phyloP scores from a whole-genome alignment of 2,329 filamentous ascomycete species.

The Bisporella sp. region DNA sequence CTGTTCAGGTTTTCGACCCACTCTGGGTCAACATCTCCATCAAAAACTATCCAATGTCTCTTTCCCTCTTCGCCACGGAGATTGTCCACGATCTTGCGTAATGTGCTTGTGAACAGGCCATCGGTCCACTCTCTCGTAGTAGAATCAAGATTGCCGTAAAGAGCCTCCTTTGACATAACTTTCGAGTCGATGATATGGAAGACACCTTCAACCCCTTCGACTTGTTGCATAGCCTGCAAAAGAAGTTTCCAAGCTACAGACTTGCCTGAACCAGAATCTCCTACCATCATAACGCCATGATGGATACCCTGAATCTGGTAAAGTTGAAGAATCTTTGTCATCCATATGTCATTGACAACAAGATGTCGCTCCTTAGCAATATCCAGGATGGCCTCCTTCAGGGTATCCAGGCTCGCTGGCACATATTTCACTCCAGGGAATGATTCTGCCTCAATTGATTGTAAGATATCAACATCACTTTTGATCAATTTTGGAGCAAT shows the following conservation, averaged over 20 bases:
- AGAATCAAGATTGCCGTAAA: conserved; percentile 92
- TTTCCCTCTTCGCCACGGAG: conserved; percentile 94
- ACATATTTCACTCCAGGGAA: conserved; percentile 94
- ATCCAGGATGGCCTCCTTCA: conserved; percentile 74
- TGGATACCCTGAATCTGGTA: conserved; percentile 98
- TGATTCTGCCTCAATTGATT: conserved; percentile 70
- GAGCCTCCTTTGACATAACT: conserved; percentile 98
- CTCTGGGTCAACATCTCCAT: conserved; percentile 97
- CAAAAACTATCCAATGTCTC: conserved; percentile 98
- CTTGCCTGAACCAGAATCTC: conserved; percentile 95
- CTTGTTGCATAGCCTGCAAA: conserved; percentile 81
- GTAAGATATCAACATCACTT: conserved; percentile 83
- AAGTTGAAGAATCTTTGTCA: conserved; percentile 92
- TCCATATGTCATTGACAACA: conserved; percentile 89
- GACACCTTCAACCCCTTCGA: conserved; percentile 88
- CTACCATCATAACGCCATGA: conserved; percentile 99
- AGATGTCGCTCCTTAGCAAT: conserved; percentile 81
- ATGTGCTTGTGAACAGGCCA: conserved; percentile 92
- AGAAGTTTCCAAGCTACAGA: conserved; percentile 91
- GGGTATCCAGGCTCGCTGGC: conserved; percentile 73
- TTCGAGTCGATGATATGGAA: conserved; percentile 98
- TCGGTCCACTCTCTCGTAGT: conserved; percentile 99
- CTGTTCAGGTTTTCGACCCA: conserved; percentile 99
- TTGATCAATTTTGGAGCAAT: conserved; percentile 97
- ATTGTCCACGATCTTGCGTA: conserved; percentile 98